Conservation (phyloP, 2,329 filamentous ascomycete species). For the Pyrenophora seminiperda region DNA sequence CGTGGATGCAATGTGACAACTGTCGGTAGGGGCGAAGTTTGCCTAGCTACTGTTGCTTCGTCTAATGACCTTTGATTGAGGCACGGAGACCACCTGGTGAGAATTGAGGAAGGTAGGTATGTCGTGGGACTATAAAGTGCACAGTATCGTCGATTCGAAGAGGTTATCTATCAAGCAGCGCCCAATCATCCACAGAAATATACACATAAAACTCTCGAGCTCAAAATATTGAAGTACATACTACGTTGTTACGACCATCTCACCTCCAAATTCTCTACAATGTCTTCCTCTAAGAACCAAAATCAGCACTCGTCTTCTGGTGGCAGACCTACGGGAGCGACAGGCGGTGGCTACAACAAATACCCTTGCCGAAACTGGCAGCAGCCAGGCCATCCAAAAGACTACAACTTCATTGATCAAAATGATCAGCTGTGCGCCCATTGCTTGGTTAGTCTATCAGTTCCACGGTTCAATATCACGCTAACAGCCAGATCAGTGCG, state of each 20-base stretch:
- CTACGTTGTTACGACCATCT: neutral
- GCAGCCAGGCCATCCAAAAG: conserved; percentile 26
- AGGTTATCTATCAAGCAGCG: conserved; percentile 7
- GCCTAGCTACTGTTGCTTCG: conserved; percentile 16
- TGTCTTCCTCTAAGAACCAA: conserved; percentile 22
- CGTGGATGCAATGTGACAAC: conserved; percentile 27
- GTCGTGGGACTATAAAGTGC: conserved; percentile 24
- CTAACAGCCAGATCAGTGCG: conserved; percentile 31
- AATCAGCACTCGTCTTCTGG: conserved; percentile 23
- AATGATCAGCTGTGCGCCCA: conserved; percentile 28
- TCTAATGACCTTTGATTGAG: conserved; percentile 24
- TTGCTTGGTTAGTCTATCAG: conserved; percentile 30
- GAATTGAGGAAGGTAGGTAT: conserved; percentile 15
- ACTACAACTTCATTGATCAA: conserved; percentile 26
- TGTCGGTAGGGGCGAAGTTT: conserved; percentile 18
- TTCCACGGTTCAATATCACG: conserved; percentile 15
- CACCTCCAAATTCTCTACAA: conserved; percentile 6
- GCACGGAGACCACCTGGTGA: conserved; percentile 25
- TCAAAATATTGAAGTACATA: neutral
- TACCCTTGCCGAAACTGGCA: conserved; percentile 29
- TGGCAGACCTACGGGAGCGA: conserved; percentile 31
- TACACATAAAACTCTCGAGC: neutral
- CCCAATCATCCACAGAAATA: neutral
- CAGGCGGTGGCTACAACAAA: conserved; percentile 28
- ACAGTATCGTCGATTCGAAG: conserved; percentile 8